These are phyloP conservation scores for Chlamydomonas sp. DNA, from an alignment of 139 green algal genomes.

Conservation along the genomic window DNA sequence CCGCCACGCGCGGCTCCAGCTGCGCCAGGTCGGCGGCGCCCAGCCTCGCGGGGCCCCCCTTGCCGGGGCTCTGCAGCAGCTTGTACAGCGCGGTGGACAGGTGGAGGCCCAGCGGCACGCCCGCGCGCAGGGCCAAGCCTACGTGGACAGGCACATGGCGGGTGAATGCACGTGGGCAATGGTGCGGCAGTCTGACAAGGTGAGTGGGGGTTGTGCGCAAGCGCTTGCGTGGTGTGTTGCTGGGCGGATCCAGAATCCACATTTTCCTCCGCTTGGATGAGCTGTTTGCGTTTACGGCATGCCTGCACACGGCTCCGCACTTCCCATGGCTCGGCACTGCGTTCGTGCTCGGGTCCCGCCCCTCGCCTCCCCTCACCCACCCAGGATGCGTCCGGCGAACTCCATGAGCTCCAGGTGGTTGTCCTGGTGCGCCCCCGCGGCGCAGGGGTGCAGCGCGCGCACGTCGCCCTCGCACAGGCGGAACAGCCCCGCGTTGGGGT, in stretches of 20 bases:
- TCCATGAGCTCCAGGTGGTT: slow-evolving; percentile 24
- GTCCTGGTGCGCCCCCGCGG: slow-evolving; percentile 19
- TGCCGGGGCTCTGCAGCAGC: slow-evolving; percentile 23
- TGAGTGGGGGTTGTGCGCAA: neutral
- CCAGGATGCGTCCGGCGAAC: slow-evolving; percentile 19
- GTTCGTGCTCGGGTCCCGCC: neutral
- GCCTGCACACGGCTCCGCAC: neutral
- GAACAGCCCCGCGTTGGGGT: slow-evolving; percentile 34
- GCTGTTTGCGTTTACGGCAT: neutral
- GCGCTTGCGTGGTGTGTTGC: neutral
- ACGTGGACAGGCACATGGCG: neutral
- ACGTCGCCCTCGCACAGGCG: slow-evolving; percentile 16
- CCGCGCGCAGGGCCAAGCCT: slow-evolving; percentile 34
- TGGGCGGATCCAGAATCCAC: neutral
- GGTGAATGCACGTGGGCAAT: too few species aligned
- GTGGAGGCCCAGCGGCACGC: slow-evolving; percentile 38
- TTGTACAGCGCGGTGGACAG: slow-evolving; percentile 25
- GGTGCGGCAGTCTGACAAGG: too few species aligned
- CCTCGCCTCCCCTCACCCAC: neutral
- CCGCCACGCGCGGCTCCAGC: slow-evolving; percentile 20
- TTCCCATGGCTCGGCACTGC: neutral
- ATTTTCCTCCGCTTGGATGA: neutral
- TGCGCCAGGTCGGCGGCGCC: slow-evolving; percentile 19
- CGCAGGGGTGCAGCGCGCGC: slow-evolving; percentile 14
- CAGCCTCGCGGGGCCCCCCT: neutral